Conservation (phyloP, 2,329 filamentous ascomycete species). For the Fusarium sp. region DNA sequence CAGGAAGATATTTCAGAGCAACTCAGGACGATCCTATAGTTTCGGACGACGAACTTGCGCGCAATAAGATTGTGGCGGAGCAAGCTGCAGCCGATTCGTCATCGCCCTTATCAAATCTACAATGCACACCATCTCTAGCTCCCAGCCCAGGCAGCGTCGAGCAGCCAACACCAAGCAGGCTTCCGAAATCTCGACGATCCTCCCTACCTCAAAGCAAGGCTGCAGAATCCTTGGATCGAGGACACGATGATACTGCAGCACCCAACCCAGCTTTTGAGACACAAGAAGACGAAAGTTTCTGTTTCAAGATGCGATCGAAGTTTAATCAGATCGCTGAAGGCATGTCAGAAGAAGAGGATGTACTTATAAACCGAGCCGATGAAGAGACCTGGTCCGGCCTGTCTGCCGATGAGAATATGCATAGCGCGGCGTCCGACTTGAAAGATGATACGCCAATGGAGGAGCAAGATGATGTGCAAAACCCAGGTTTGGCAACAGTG, state of each 20-base stretch:
- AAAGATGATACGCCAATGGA: not conserved
- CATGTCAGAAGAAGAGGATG: not conserved
- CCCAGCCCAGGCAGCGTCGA: slow-evolving; percentile 6
- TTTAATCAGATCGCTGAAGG: not conserved
- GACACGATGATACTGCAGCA: not conserved
- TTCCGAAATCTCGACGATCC: not conserved
- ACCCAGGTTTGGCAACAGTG: not conserved
- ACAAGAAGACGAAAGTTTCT: slow-evolving; percentile 54
- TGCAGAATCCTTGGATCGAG: not conserved
- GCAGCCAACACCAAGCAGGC: slow-evolving; percentile 24
- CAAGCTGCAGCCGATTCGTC: slow-evolving; percentile 46
- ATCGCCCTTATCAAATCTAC: slow-evolving; percentile 48
- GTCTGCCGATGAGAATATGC: slow-evolving; percentile 16
- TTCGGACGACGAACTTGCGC: slow-evolving; percentile 37
- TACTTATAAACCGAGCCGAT: not conserved
- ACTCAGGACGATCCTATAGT: not conserved
- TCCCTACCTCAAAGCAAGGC: not conserved
- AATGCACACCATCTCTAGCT: slow-evolving; percentile 10
- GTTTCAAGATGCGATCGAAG: slow-evolving; percentile 47
- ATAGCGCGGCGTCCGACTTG: not conserved
- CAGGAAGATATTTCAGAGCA: slow-evolving; percentile 5
- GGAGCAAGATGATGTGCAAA: not conserved
- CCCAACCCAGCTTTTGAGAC: slow-evolving; percentile 39
- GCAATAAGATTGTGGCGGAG: slow-evolving; percentile 18
- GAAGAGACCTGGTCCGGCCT: slow-evolving; percentile 42